Percentiles rank a stretch among this genome's conserved stretches.
Evolutionary conservation across 257 asterid genomes (phyloP).

Genomic region (Hygrophila difformis): DNA sequence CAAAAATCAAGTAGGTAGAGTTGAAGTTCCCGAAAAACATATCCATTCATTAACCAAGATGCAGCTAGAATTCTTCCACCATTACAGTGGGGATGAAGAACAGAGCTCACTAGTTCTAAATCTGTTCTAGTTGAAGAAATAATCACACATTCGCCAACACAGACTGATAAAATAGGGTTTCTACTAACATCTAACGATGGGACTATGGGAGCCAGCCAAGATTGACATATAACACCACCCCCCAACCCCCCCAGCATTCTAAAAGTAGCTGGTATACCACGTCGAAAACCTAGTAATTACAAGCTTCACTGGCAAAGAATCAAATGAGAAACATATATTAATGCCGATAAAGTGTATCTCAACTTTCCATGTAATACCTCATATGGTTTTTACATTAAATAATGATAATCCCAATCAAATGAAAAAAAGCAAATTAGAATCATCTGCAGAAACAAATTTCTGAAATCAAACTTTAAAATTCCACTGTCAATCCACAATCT

Average conservation of each 20-base stretch:
- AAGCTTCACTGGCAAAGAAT: neutral
- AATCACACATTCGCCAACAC: no score
- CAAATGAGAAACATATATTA: no score
- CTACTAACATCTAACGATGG: no score
- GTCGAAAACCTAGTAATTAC: neutral
- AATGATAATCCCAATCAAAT: neutral
- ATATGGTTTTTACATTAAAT: neutral
- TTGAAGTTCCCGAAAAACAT: neutral
- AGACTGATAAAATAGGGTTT: no score
- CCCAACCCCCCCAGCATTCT: no score
- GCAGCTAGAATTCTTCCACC: neutral
- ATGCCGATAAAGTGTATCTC: no score
- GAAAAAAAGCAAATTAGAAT: neutral
- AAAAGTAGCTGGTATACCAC: no score
- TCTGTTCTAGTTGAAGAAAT: neutral
- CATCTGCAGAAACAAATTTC: neutral
- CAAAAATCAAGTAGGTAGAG: neutral
- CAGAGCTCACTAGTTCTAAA: neutral
- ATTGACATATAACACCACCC: no score
- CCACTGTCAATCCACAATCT: conserved; percentile 1
- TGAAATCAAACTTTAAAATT: neutral
- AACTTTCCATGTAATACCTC: no score
- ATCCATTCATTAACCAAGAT: conserved; percentile 1
- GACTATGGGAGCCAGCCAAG: no score
- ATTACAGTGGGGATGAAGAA: neutral